Conservation (phyloP, 169 alveolate species). For the Babesia ovis region DNA sequence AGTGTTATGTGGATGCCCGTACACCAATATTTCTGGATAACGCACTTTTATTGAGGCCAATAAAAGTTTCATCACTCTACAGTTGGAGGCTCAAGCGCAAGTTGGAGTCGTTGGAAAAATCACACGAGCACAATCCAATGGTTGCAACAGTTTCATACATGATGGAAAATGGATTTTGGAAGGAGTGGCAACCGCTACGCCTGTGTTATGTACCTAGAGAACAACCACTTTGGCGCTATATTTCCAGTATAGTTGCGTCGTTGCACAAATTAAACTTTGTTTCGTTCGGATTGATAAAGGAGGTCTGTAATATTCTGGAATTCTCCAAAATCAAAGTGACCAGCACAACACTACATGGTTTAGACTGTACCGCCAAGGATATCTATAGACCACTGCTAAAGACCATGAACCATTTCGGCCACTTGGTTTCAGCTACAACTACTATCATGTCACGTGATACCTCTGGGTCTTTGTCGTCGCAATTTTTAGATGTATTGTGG, state of each 20-base stretch:
- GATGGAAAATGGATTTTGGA: slow-evolving; percentile 42
- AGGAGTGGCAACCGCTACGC: background rate
- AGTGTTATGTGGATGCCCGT: background rate
- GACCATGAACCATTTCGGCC: background rate
- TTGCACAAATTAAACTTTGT: slow-evolving; percentile 26
- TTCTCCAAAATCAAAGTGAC: background rate
- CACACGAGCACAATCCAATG: slow-evolving; percentile 22
- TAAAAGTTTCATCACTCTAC: slow-evolving; percentile 15
- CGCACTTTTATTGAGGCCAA: slow-evolving; percentile 11
- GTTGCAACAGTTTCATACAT: slow-evolving; percentile 25
- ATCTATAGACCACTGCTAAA: background rate
- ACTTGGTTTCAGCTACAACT: slow-evolving; percentile 6
- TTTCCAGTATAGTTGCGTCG: slow-evolving; percentile 22
- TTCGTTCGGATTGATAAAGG: slow-evolving; percentile 16
- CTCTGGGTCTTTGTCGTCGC: slow-evolving; percentile 1
- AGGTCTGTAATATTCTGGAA: background rate
- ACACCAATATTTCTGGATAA: slow-evolving; percentile 22
- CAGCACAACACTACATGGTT: background rate
- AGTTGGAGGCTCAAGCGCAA: slow-evolving; percentile 29
- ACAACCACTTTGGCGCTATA: slow-evolving; percentile 25
- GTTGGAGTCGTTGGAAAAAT: background rate
- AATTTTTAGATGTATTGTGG: background rate
- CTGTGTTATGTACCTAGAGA: background rate
- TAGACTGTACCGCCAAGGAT: background rate
- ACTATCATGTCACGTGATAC: slow-evolving; percentile 5